Evolutionary conservation across 139 green algal genomes (phyloP).

Genomic region (Coccomyxa sp.): DNA sequence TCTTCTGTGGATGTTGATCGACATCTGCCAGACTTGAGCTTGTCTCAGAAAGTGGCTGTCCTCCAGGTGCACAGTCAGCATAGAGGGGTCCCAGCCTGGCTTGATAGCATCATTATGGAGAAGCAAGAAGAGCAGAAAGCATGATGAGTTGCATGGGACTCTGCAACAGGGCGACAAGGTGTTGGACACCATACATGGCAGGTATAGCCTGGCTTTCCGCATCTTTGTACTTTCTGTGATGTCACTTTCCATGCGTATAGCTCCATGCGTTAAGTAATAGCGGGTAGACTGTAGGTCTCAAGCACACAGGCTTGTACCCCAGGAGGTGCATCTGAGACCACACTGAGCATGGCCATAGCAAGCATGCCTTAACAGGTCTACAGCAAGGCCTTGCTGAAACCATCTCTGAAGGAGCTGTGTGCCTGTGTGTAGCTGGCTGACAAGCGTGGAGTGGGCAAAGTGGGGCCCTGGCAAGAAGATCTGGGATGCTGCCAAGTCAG

Average conservation of each 20-base stretch:
- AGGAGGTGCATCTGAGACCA: neutral
- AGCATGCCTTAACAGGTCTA: neutral
- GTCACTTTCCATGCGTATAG: neutral
- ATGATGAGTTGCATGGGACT: neutral
- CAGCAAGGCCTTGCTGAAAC: neutral
- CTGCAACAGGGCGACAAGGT: neutral
- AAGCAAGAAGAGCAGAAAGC: neutral
- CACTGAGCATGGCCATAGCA: neutral
- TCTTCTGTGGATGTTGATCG: too few relatives aligned
- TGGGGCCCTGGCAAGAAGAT: constrained; percentile 6
- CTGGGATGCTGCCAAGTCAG: constrained; percentile 23
- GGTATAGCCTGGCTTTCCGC: neutral
- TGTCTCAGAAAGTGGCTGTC: neutral
- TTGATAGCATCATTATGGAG: neutral
- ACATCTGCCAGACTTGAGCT: neutral
- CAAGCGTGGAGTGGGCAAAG: constrained; percentile 49
- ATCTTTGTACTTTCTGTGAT: neutral
- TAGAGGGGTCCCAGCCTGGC: neutral
- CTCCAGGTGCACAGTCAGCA: neutral
- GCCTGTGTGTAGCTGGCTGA: constrained; percentile 37
- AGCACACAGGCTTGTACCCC: neutral
- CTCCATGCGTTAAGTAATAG: neutral
- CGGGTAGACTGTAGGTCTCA: neutral
- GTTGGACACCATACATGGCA: neutral
- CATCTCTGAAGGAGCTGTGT: constrained; percentile 17